Conservation (phyloP, 2,329 filamentous ascomycete genomes). For the Fusarium sterilihyphosum region DNA sequence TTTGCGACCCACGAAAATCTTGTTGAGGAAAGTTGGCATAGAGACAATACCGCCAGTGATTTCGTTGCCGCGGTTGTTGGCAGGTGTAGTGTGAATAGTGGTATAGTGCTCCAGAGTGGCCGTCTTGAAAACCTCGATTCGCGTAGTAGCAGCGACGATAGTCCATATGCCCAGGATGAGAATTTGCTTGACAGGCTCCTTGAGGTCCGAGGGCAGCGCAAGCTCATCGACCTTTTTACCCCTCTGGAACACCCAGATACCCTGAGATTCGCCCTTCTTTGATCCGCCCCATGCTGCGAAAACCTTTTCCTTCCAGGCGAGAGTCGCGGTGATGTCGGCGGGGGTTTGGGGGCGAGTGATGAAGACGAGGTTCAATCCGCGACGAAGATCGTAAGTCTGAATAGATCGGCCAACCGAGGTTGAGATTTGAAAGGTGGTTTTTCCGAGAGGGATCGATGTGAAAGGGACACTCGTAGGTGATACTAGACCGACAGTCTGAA, state of each 20-base stretch:
- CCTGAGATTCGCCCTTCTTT: conserved; percentile 63
- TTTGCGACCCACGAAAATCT: conserved; percentile 86
- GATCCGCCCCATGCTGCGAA: conserved; percentile 88
- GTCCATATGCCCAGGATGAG: conserved; percentile 92
- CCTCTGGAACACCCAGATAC: conserved; percentile 91
- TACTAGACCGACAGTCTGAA: conserved; percentile 88
- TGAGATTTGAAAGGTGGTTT: conserved; percentile 96
- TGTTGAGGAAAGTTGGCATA: conserved; percentile 96
- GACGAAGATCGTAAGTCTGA: conserved; percentile 94
- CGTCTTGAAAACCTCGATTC: conserved; percentile 91
- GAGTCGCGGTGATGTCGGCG: conserved; percentile 83
- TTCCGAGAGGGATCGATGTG: conserved; percentile 86
- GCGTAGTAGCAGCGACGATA: conserved; percentile 77
- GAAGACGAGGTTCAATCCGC: conserved; percentile 91
- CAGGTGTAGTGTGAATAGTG: conserved; percentile 72
- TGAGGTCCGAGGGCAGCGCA: conserved; percentile 70
- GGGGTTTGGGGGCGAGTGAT: conserved; percentile 92
- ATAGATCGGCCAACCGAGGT: conserved; percentile 90
- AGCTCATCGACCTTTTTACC: conserved; percentile 86
- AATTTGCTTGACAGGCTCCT: conserved; percentile 79
- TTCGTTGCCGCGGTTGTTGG: conserved; percentile 67
- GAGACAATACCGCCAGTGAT: conserved; percentile 83
- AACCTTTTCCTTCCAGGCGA: conserved; percentile 86
- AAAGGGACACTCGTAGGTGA: conserved; percentile 93
- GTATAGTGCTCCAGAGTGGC: conserved; percentile 89